phyloP scores from a whole-genome alignment of 1,284 basidiomycete genomes.

The Bjerkandera adusta region DNA sequence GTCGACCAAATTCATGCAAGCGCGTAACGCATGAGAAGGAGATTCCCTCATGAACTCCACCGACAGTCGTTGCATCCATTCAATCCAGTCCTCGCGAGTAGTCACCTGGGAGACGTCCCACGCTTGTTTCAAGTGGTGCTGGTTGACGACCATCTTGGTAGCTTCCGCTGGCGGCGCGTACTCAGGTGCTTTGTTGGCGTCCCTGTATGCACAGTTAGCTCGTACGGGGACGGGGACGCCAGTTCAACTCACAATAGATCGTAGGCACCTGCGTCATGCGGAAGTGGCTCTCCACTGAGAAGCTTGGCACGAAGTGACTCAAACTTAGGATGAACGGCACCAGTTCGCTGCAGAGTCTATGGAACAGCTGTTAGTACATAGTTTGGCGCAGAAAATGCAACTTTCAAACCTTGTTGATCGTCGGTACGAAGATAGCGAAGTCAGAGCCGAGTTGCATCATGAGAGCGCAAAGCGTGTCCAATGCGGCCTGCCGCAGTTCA shows the following conservation, averaged over 20 bases:
- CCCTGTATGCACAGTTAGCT: constrained; percentile 29
- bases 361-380: neutral
- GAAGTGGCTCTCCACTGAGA: constrained; percentile 89
- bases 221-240: constrained; percentile 7
- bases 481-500: constrained; percentile 84
- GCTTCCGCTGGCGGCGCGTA: constrained; percentile 79
- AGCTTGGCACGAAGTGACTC: constrained; percentile 88
- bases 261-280: constrained; percentile 65
- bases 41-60: constrained; percentile 99
- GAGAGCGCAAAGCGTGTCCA: constrained; percentile 93
- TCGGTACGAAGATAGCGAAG: constrained; percentile 96
- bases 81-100: constrained; percentile 90
- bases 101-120: constrained; percentile 90
- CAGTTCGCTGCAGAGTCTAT: constrained; percentile 76
- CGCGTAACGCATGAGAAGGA: constrained; percentile 94
- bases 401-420: constrained; percentile 84
- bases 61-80: constrained; percentile 93
- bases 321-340: constrained; percentile 84
- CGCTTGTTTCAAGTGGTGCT: constrained; percentile 95
- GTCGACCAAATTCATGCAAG: constrained; percentile 93
- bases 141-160: constrained; percentile 92
- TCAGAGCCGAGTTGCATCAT: constrained; percentile 94
- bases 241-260: constrained; percentile 51
- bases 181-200: constrained; percentile 65
- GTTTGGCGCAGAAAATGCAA: neutral